These are phyloP conservation scores for Centella asiatica DNA, from an alignment of 129 eudicot genomes.

Conservation along the genomic window DNA sequence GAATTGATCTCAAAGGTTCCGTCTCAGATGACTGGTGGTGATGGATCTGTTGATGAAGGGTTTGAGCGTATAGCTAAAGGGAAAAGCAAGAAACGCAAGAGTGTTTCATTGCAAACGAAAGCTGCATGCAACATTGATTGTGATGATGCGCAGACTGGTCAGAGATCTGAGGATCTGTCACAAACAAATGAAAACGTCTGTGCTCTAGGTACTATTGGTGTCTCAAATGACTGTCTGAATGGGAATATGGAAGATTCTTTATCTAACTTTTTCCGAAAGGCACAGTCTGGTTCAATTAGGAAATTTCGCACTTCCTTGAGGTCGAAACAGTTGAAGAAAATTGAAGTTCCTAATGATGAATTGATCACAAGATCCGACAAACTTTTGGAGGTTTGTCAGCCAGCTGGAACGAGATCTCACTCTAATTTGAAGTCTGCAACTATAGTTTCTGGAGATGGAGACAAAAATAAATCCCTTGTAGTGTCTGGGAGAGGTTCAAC, in stretches of 20 bases:
- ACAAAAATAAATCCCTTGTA: not conserved
- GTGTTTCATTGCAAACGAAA: conserved; percentile 20
- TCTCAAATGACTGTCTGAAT: conserved; percentile 14
- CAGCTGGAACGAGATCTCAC: conserved; percentile 2
- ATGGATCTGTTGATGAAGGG: conserved; percentile 23
- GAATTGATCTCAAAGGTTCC: conserved; percentile 11
- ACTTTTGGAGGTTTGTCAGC: conserved; percentile 10
- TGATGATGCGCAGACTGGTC: conserved; percentile 10
- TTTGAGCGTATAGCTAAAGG: conserved; percentile 16
- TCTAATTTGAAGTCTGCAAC: conserved; percentile 9
- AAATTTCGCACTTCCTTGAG: conserved; percentile 33
- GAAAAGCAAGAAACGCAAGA: conserved; percentile 31
- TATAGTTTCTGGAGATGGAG: not conserved
- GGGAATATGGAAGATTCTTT: conserved; percentile 57
- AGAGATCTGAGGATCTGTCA: conserved; percentile 17
- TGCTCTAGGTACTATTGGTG: conserved; percentile 5
- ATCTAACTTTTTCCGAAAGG: conserved; percentile 53
- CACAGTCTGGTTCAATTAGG: conserved; percentile 43
- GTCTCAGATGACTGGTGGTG: conserved; percentile 20
- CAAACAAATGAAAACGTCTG: conserved; percentile 18
- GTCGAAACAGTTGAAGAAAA: conserved; percentile 29
- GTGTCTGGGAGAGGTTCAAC: conserved; percentile 3
- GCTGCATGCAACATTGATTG: conserved; percentile 9
- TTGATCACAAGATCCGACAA: conserved; percentile 9
- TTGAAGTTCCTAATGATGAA: conserved; percentile 22